These are phyloP conservation scores for Alternaria panax DNA, from an alignment of 2,329 filamentous ascomycete species.

Conservation along the genomic window DNA sequence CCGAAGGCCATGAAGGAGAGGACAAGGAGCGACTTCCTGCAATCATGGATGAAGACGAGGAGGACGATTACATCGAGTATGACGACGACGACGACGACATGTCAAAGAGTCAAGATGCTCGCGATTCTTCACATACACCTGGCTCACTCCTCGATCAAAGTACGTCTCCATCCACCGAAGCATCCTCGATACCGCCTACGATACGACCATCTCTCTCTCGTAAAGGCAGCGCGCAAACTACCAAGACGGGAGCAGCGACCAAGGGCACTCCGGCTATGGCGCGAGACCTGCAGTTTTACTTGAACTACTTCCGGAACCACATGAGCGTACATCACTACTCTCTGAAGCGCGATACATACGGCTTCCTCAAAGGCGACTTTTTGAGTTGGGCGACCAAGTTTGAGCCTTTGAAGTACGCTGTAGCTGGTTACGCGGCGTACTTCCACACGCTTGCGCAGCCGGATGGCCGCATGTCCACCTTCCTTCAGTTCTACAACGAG, in stretches of 20 bases:
- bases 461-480: conserved; percentile 77
- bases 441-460: conserved; percentile 76
- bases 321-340: conserved; percentile 86
- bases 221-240: conserved; percentile 41
- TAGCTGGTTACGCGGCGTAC: conserved; percentile 89
- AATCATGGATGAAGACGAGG: conserved; percentile 57
- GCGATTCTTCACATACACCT: conserved; percentile 51
- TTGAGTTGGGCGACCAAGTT: conserved; percentile 76
- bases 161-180: conserved; percentile 61
- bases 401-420: conserved; percentile 82
- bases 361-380: conserved; percentile 77
- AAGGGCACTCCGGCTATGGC: conserved; percentile 54
- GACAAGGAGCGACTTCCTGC: conserved; percentile 50
- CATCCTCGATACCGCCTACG: conserved; percentile 46
- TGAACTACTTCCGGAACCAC: conserved; percentile 79
- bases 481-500: conserved; percentile 88
- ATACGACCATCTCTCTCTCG: conserved; percentile 44
- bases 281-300: conserved; percentile 76
- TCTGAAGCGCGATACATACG: conserved; percentile 71
- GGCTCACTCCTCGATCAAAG: conserved; percentile 54
- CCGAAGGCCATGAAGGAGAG: conserved; percentile 58
- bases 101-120: conserved; percentile 34
- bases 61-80: conserved; percentile 49
- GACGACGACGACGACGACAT: conserved; percentile 31
- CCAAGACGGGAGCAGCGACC: conserved; percentile 19